phyloP scores from a whole-genome alignment of 1,284 basidiomycete species.

The Quambalaria eucalypti region DNA sequence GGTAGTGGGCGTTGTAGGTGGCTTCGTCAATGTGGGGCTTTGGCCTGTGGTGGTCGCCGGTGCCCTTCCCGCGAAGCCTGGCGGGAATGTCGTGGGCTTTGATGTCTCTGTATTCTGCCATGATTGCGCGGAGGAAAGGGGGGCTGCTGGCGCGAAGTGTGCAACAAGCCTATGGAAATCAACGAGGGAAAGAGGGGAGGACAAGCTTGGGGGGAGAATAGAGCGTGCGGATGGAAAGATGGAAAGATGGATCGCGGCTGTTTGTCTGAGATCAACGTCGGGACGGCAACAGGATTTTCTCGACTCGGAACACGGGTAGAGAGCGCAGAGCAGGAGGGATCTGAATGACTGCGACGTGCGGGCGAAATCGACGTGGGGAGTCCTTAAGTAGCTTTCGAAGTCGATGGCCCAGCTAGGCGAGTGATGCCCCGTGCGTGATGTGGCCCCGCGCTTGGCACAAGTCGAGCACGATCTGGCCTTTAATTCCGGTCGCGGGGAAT shows the following conservation, averaged over 20 bases:
- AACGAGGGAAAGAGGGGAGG: background rate
- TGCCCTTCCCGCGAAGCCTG: slow-evolving; percentile 18
- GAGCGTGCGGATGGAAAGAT: background rate
- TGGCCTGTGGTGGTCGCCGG: slow-evolving; percentile 18
- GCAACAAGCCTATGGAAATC: background rate
- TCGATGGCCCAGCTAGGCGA: too few relatives aligned
- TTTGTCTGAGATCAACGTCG: too few relatives aligned
- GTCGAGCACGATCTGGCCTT: too few relatives aligned
- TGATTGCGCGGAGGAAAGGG: background rate
- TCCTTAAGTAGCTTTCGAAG: too few relatives aligned
- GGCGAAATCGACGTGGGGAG: too few relatives aligned
- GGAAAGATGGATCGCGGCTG: background rate
- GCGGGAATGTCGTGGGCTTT: slow-evolving; percentile 26
- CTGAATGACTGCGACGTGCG: too few relatives aligned
- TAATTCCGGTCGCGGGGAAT: too few relatives aligned
- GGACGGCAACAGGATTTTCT: too few relatives aligned
- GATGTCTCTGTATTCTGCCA: slow-evolving; percentile 23
- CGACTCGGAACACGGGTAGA: too few relatives aligned
- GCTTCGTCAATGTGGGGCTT: slow-evolving; percentile 26
- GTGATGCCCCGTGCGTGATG: too few relatives aligned
- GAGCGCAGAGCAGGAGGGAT: too few relatives aligned
- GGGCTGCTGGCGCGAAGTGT: background rate
- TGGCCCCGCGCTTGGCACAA: too few relatives aligned
- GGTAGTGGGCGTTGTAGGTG: slow-evolving; percentile 27
- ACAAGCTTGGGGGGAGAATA: background rate